phyloP scores from a whole-genome alignment of 345 rosid species.

The Populus euphratica region DNA sequence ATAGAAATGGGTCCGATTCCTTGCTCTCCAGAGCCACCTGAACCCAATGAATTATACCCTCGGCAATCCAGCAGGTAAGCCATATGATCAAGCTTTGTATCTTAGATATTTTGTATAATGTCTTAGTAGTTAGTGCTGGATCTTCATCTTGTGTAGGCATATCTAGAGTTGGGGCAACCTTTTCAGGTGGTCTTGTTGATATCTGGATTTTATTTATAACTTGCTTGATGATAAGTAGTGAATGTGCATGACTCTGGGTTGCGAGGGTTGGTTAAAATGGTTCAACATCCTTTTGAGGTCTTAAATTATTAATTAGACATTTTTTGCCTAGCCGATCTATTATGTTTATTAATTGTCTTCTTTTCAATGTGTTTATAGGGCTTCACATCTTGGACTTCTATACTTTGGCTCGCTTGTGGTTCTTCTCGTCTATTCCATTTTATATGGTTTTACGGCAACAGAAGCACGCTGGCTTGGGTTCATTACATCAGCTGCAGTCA shows the following conservation, averaged over 20 bases:
- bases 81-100: constrained; percentile 7
- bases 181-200: background rate
- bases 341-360: constrained; percentile 8
- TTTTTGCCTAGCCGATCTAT: background rate
- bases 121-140: constrained; percentile 5
- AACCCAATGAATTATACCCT: constrained; percentile 90
- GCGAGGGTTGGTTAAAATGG: background rate
- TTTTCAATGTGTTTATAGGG: constrained; percentile 49
- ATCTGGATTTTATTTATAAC: constrained; percentile 1
- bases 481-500: constrained; percentile 88
- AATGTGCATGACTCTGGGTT: constrained; percentile 5
- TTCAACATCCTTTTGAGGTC: background rate
- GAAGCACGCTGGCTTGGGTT: constrained; percentile 97
- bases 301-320: background rate
- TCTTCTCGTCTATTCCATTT: constrained; percentile 83
- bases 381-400: constrained; percentile 89
- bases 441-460: constrained; percentile 90
- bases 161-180: background rate
- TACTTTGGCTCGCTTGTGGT: constrained; percentile 81
- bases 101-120: background rate
- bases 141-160: constrained; percentile 1
- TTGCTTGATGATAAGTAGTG: constrained; percentile 15
- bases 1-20: constrained; percentile 91
- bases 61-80: constrained; percentile 83
- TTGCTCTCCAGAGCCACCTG: constrained; percentile 93